These are phyloP conservation scores for Hamamelis virginiana DNA, from an alignment of 164 flowering plant species.

Conservation along the genomic window DNA sequence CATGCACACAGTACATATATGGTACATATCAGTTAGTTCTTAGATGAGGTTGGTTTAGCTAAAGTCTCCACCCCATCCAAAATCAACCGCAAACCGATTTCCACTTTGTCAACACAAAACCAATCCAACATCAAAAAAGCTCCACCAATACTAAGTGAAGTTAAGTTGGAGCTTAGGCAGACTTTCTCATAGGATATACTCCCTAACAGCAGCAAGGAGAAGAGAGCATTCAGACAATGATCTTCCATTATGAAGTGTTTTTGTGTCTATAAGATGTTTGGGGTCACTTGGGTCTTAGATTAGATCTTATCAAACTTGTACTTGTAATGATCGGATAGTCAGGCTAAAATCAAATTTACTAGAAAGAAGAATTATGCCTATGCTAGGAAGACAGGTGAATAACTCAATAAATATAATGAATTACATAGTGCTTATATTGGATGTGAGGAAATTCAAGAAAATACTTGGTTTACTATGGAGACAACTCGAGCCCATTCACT, in stretches of 20 bases:
- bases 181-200: neutral
- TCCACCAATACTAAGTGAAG: no score
- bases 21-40: no score
- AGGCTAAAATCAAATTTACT: neutral
- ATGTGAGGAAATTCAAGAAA: conserved; percentile 2
- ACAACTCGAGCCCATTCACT: conserved; percentile 93
- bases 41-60: no score
- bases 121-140: no score
- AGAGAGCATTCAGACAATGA: neutral
- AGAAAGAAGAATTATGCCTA: neutral
- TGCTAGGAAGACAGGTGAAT: neutral
- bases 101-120: no score
- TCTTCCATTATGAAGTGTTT: no score
- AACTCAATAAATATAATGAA: neutral
- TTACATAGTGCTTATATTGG: neutral
- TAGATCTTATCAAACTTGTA: neutral
- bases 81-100: no score
- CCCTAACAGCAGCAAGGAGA: neutral
- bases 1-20: no score
- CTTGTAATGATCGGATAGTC: neutral
- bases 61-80: no score
- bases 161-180: no score
- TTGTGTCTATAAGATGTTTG: no score
- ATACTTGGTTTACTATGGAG: conserved; percentile 90
- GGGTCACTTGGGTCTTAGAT: no score